These are phyloP conservation scores for Ascomycota sp. DNA, from an alignment of 2,329 filamentous ascomycete species.

Conservation along the genomic window DNA sequence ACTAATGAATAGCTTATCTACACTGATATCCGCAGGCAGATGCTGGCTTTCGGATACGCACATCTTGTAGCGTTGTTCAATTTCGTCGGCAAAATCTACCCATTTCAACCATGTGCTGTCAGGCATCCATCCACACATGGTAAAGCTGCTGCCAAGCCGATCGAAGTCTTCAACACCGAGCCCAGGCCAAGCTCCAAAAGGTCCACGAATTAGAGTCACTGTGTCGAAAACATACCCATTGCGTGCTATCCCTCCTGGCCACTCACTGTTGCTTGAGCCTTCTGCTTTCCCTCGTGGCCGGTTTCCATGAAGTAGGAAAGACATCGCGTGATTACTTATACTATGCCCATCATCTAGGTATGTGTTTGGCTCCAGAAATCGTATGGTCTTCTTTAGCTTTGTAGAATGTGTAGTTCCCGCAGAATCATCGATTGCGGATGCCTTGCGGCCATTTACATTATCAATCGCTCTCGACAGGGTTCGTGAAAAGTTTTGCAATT, in stretches of 20 bases:
- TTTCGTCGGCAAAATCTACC: constrained; percentile 9
- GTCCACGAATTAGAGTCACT: constrained; percentile 7
- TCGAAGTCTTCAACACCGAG: constrained; percentile 15
- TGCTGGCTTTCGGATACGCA: constrained; percentile 3
- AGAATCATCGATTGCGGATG: background rate
- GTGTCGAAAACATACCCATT: constrained; percentile 3
- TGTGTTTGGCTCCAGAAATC: constrained; percentile 22
- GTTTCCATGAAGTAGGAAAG: background rate
- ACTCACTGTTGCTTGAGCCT: background rate
- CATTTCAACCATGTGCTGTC: constrained; percentile 14
- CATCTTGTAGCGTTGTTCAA: constrained; percentile 8
- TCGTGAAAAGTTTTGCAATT: no score
- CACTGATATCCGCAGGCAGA: constrained; percentile 1
- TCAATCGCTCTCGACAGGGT: no score
- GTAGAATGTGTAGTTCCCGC: background rate
- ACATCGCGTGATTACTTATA: background rate
- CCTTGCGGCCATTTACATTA: background rate
- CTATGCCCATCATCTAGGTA: constrained; percentile 12
- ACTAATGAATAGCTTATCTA: constrained; percentile 6
- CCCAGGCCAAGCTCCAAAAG: constrained; percentile 12
- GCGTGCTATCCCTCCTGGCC: background rate
- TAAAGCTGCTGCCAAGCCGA: constrained; percentile 16
- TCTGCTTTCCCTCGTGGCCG: background rate
- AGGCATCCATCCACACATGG: constrained; percentile 24
- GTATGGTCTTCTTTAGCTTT: constrained; percentile 4